Base-by-base conservation (phyloP, 169 alveolate genomes). In the Besnoitia besnoiti region DNA sequence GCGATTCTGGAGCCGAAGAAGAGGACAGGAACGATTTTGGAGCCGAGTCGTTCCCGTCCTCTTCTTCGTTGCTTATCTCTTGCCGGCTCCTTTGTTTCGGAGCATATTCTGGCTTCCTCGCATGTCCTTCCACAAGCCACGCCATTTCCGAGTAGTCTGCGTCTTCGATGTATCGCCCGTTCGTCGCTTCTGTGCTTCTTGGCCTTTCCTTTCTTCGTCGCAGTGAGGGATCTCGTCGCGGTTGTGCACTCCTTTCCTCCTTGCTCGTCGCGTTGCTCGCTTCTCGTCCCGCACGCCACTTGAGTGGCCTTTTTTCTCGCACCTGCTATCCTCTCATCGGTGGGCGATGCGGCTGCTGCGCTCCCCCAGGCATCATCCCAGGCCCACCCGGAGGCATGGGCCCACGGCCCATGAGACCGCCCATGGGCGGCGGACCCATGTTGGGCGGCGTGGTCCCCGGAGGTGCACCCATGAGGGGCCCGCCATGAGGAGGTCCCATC, bases 401-500 rank as follows among this genome's bases (percentile, higher is more conserved):
- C 27, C 67, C 67, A 1, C 67, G 12, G 67, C 67, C 67, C 67
- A 55, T 55, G 33, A 55, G 30, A n/a, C 67, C 67, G 4, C 33
- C n/a, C 67, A 55, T 55, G 4, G 67, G 67, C 67, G 67, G n/a
- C n/a, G n/a, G 30, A 1, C 67, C n/a, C 67, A 55, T 55, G 67
- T 3, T 55, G 3, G 67, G 67, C 30, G 67, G 24, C n/a, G n/a
- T n/a, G 67, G 67, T 0, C 33, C 30, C 67, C 33, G 67, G 67
- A 19, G 67, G 30, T n/a, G 67, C 4, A n/a, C 67, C 67, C 67
- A 55, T 19, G 30, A 55, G 67, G 30, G 67, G 4, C 30, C 67
- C 67, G 67, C 67, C 67, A n/a, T 55, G 67, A 19, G n/a, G n/a
- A n/a, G 67, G 67, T n/a, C 67, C 67, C 67, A 55, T 55, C 33